Conservation (phyloP, 1,284 basidiomycete genomes). For the Exobasidium rhododendri region DNA sequence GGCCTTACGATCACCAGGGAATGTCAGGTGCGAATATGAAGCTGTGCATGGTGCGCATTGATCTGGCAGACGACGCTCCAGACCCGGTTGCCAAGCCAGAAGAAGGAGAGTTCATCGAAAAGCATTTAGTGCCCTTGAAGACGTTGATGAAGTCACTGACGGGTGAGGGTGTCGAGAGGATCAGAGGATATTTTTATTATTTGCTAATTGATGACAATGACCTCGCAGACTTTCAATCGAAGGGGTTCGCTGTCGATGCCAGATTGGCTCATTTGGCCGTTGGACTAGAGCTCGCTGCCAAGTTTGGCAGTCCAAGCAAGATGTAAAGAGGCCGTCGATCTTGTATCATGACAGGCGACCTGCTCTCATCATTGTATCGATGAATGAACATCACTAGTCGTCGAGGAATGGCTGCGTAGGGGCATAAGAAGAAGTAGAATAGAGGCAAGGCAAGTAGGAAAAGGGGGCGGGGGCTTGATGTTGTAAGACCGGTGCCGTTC, state of each 20-base stretch:
- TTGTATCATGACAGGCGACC: too few relatives aligned
- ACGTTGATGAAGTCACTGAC: constrained; percentile 33
- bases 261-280: constrained; percentile 48
- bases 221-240: constrained; percentile 35
- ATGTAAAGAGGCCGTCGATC: constrained; percentile 4
- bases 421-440: too few relatives aligned
- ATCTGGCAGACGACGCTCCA: constrained; percentile 37
- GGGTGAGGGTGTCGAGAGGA: constrained; percentile 22
- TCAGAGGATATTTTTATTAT: background rate
- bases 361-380: too few relatives aligned
- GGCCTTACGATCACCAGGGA: constrained; percentile 21
- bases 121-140: constrained; percentile 44
- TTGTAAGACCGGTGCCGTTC: too few relatives aligned
- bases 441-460: too few relatives aligned
- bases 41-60: constrained; percentile 44
- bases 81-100: constrained; percentile 51
- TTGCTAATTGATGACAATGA: background rate
- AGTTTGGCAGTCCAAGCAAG: background rate
- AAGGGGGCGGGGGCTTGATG: too few relatives aligned
- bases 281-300: constrained; percentile 31
- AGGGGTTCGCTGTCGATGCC: constrained; percentile 46
- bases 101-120: constrained; percentile 52
- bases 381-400: too few relatives aligned
- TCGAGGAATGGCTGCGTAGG: too few relatives aligned
- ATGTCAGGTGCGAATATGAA: constrained; percentile 49